Evolutionary conservation across 2,329 filamentous ascomycete genomes (phyloP).

Genomic region (Colletotrichum godetiae): DNA sequence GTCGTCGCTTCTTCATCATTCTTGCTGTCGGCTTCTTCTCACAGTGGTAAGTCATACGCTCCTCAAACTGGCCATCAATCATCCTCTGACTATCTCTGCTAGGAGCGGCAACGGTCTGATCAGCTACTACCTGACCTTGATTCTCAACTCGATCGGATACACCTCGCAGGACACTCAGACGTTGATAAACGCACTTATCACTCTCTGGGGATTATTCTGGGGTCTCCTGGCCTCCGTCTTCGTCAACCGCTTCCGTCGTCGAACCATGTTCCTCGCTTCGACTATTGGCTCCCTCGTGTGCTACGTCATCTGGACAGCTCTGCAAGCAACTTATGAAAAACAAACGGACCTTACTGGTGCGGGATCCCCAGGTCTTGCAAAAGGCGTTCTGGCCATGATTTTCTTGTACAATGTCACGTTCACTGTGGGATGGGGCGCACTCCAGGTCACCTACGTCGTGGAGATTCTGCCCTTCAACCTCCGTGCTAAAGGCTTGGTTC

Average conservation of each 20-base stretch:
- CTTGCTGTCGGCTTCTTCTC: conserved; percentile 62
- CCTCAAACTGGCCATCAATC: not conserved
- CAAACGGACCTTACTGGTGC: conserved; percentile 32
- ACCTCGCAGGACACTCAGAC: conserved; percentile 40
- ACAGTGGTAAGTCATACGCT: conserved; percentile 32
- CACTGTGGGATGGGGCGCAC: conserved; percentile 52
- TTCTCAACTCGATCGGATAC: conserved; percentile 47
- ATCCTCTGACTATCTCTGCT: conserved; percentile 40
- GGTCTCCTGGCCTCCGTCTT: conserved; percentile 46
- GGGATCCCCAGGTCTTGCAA: conserved; percentile 25
- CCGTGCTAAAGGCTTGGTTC: conserved; percentile 45
- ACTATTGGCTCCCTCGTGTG: conserved; percentile 42
- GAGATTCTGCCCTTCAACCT: conserved; percentile 56
- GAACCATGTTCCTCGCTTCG: conserved; percentile 42
- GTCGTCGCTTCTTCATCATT: conserved; percentile 56
- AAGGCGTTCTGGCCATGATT: conserved; percentile 47
- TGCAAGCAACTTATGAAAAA: conserved; percentile 37
- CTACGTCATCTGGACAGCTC: conserved; percentile 36
- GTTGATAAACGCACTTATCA: conserved; percentile 44
- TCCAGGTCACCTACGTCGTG: conserved; percentile 55
- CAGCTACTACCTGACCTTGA: conserved; percentile 51
- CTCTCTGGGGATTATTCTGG: conserved; percentile 35
- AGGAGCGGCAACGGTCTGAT: conserved; percentile 46
- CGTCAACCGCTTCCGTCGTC: conserved; percentile 33
- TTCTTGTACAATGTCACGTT: conserved; percentile 45